Evolutionary conservation across 2,329 filamentous ascomycete genomes (phyloP).

Genomic region (Cadophora gregata): DNA sequence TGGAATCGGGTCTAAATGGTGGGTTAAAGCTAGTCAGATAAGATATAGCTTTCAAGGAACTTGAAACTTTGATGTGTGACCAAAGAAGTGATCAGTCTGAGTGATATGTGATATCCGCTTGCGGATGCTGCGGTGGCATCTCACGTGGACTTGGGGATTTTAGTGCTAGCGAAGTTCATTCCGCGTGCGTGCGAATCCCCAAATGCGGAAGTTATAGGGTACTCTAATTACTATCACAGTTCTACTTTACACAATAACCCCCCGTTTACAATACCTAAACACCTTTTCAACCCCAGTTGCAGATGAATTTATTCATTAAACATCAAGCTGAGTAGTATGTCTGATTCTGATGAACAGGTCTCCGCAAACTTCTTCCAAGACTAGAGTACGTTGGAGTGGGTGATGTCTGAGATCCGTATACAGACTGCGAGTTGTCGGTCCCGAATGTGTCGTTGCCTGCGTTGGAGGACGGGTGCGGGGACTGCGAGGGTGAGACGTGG

Average conservation of each 20-base stretch:
- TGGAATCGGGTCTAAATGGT: background rate
- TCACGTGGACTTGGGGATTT: background rate
- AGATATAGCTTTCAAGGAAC: no score
- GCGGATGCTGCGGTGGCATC: background rate
- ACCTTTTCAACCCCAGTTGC: background rate
- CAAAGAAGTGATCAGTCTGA: no score
- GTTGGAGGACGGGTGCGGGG: conserved; percentile 22
- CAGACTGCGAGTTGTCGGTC: background rate
- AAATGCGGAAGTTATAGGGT: background rate
- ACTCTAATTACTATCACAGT: background rate
- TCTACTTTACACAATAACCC: background rate
- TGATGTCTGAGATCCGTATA: conserved; percentile 24
- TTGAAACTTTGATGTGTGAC: background rate
- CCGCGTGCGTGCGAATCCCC: background rate
- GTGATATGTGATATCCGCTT: background rate
- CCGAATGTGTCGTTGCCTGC: background rate
- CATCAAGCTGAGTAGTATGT: conserved; percentile 34
- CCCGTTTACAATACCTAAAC: background rate
- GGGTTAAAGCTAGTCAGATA: no score
- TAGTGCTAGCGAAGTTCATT: background rate
- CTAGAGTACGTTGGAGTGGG: conserved; percentile 34
- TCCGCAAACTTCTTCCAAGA: conserved; percentile 24
- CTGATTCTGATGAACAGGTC: conserved; percentile 30
- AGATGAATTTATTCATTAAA: background rate
- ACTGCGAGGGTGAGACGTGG: conserved; percentile 16